Conservation (phyloP, 306 rosid species). For the Casuarina glauca region DNA sequence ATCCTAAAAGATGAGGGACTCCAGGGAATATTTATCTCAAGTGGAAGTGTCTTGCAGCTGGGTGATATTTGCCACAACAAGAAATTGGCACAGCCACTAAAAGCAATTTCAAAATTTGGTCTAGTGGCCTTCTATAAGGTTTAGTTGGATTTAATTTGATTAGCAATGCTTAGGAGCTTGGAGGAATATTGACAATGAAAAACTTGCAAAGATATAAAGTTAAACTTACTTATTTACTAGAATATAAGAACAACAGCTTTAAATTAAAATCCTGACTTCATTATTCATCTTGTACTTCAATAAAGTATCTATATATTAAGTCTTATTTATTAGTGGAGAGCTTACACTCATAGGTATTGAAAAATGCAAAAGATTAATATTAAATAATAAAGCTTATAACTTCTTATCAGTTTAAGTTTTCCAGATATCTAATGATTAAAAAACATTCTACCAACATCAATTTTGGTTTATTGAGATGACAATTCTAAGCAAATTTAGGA, state of each 20-base stretch:
- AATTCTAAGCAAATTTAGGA: not conserved
- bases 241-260: no score
- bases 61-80: constrained; percentile 54
- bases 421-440: no score
- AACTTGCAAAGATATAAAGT: constrained; percentile 59
- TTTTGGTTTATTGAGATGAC: no score
- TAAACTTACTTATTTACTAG: constrained; percentile 11
- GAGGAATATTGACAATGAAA: constrained; percentile 59
- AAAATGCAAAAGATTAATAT: no score
- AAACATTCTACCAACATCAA: no score
- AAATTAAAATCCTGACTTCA: no score
- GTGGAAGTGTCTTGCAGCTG: constrained; percentile 53
- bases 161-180: constrained; percentile 57
- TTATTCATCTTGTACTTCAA: no score
- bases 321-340: no score
- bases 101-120: constrained; percentile 50
- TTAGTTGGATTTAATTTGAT: constrained; percentile 52
- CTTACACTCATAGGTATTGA: no score
- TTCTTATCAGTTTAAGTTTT: no score
- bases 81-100: constrained; percentile 56
- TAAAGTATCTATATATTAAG: no score
- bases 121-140: constrained; percentile 60
- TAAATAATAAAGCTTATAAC: no score
- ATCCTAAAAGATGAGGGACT: constrained; percentile 63
- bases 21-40: constrained; percentile 49